Evolutionary conservation across 2,329 filamentous ascomycete genomes (phyloP).

Genomic region (Neonectria neomacrospora): DNA sequence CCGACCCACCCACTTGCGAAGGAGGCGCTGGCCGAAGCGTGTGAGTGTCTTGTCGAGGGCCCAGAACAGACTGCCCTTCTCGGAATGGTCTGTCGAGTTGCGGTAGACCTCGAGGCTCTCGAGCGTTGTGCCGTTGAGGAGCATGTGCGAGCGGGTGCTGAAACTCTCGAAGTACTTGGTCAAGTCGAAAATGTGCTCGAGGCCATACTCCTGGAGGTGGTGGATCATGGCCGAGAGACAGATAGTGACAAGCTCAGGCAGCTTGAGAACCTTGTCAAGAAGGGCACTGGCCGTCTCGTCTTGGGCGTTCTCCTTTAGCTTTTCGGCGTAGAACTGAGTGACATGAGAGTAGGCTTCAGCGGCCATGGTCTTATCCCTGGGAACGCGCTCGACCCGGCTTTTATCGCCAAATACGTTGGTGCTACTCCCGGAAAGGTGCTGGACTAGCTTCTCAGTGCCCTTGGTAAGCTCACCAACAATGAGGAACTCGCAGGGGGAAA

Average conservation of each 20-base stretch:
- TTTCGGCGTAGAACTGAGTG: slow-evolving; percentile 90
- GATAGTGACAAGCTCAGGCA: slow-evolving; percentile 87
- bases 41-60: slow-evolving; percentile 92
- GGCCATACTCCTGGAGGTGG: slow-evolving; percentile 88
- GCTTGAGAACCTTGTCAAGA: slow-evolving; percentile 85
- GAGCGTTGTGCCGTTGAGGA: slow-evolving; percentile 93
- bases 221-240: slow-evolving; percentile 97
- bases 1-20: slow-evolving; percentile 94
- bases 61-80: slow-evolving; percentile 94
- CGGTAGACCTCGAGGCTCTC: slow-evolving; percentile 96
- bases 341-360: slow-evolving; percentile 90
- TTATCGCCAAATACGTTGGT: slow-evolving; percentile 94
- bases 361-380: slow-evolving; percentile 82
- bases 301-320: slow-evolving; percentile 71
- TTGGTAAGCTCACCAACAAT: slow-evolving; percentile 91
- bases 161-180: slow-evolving; percentile 98
- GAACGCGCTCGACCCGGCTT: slow-evolving; percentile 83
- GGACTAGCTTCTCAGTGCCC: slow-evolving; percentile 90
- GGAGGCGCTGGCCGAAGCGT: slow-evolving; percentile 84
- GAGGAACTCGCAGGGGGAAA: slow-evolving; percentile 94
- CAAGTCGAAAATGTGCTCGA: slow-evolving; percentile 94
- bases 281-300: slow-evolving; percentile 71
- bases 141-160: slow-evolving; percentile 92
- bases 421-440: slow-evolving; percentile 88
- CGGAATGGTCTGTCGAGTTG: slow-evolving; percentile 87